These are phyloP conservation scores for Penicillium frequentans DNA, from an alignment of 2,329 filamentous ascomycete species.

Conservation along the genomic window DNA sequence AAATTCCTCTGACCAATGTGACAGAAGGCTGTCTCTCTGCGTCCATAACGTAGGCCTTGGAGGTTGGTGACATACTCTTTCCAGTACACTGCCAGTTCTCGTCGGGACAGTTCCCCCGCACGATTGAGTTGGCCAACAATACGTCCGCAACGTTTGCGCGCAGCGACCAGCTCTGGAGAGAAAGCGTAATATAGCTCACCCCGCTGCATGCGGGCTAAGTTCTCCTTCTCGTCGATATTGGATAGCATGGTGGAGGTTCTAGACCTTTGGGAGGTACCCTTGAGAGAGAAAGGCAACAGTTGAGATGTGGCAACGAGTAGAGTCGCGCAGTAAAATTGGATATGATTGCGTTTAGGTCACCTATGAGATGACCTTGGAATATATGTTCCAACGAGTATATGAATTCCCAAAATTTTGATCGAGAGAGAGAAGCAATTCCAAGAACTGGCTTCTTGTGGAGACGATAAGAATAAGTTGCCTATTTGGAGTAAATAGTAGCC, in stretches of 20 bases:
- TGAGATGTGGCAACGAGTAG: not conserved
- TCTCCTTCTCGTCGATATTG: slow-evolving; percentile 17
- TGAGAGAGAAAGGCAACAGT: not conserved
- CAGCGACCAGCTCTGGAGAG: slow-evolving; percentile 61
- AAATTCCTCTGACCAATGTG: not conserved
- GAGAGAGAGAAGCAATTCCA: not conserved
- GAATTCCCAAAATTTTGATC: not conserved
- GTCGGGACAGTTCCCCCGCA: slow-evolving; percentile 53
- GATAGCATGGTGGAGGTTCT: slow-evolving; percentile 1
- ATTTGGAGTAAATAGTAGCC: not conserved
- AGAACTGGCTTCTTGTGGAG: not conserved
- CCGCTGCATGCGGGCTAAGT: slow-evolving; percentile 48
- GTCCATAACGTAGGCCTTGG: not conserved
- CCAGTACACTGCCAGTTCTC: slow-evolving; percentile 63
- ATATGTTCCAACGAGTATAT: too few relatives aligned
- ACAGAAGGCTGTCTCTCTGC: too few relatives aligned
- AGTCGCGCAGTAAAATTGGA: not conserved
- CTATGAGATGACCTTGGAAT: not conserved
- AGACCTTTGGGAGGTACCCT: not conserved
- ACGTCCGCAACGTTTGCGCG: slow-evolving; percentile 58
- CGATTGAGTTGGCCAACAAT: slow-evolving; percentile 61
- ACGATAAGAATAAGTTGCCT: not conserved
- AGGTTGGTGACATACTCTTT: slow-evolving; percentile 53
- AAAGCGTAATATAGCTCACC: slow-evolving; percentile 73
- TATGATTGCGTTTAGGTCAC: not conserved